A percentile compares a stretch with the other conserved stretches of the same genome.
phyloP scores from a whole-genome alignment of 2,329 filamentous ascomycete genomes.

The Didymella arachidicola region DNA sequence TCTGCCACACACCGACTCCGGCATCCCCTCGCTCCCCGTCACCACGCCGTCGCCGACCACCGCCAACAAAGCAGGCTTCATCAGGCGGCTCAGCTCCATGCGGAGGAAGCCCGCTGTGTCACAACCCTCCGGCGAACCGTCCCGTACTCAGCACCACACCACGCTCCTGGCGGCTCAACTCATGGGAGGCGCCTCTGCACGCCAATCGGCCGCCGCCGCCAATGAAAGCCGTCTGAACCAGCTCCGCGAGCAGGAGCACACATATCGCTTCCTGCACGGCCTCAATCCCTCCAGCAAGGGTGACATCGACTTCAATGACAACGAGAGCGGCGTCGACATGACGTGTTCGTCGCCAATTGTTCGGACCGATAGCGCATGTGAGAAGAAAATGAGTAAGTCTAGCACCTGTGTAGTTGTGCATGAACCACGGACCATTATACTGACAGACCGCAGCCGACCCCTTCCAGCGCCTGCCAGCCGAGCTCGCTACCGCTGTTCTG shows the following conservation, averaged over 20 bases:
- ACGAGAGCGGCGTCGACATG: constrained; percentile 51
- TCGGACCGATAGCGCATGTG: constrained; percentile 42
- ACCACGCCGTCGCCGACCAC: constrained; percentile 19
- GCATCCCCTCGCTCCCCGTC: constrained; percentile 31
- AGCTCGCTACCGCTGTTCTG: constrained; percentile 66
- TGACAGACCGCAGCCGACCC: constrained; percentile 56
- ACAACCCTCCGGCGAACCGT: constrained; percentile 35
- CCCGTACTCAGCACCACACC: constrained; percentile 17
- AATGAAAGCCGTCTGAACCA: constrained; percentile 44
- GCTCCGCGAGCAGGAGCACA: constrained; percentile 45
- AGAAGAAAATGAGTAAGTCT: constrained; percentile 48
- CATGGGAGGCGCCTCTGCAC: constrained; percentile 41
- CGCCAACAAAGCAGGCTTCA: constrained; percentile 33
- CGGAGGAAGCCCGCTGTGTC: constrained; percentile 43
- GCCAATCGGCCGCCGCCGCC: constrained; percentile 47
- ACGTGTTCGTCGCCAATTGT: constrained; percentile 45
- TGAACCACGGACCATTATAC: constrained; percentile 3
- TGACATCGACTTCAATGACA: constrained; percentile 46
- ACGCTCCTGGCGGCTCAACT: constrained; percentile 24
- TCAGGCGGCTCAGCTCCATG: constrained; percentile 44
- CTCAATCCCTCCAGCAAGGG: constrained; percentile 29
- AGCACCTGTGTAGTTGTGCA: neutral
- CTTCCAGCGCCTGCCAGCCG: constrained; percentile 62
- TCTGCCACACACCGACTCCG: constrained; percentile 47
- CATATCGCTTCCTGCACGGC: constrained; percentile 43